Evolutionary conservation across 1,284 basidiomycete species (phyloP), one percentile per base, ranked within the genome.

Genomic region (Rhodofomes roseus): DNA sequence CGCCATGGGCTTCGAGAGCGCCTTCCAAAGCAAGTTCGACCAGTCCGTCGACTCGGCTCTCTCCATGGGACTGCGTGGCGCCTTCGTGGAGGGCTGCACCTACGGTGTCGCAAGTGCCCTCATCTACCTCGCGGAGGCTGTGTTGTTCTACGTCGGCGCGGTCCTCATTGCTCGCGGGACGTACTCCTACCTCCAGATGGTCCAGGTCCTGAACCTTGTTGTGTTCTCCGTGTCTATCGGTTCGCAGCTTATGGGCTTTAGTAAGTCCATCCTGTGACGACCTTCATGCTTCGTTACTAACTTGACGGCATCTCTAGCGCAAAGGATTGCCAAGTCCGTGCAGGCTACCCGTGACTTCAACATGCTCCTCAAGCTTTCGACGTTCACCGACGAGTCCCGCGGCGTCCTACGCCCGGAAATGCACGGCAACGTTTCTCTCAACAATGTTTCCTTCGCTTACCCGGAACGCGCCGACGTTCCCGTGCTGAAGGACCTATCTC

Each of bases 171-270:
- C 86, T 4, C 79, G 81, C 4, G 93, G 92, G n/a, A 85, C 82
- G 14, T 95, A 96, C 74, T 85, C 85, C 16, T 97, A 96, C 72
- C 79, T 89, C 62, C 84, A 89, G 63, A 93, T 98, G 90, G 83
- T 97, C 50, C 84, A 95, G 74, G 90, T 93, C 25, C 86, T 97
- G 71, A 91, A 96, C 62, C 81, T 98, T 60, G 90, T 98, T 59
- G 87, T 98, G 40, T 98, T 98, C 77, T 89, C 92, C 7, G 88
- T 98, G 61, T 93, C 93, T 2, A 96, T 97, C 64, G 93, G 93
- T 1, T 87, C 89, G 25, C 92, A 95, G 71, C 82, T 95, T 65
- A 88, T 98, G 83, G 82, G 86, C 29, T 96, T 95, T 76, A 89
- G 92, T 94, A 70, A 71, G 92, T 85, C 16, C 41, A 51, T 60